A percentile compares a stretch with the other conserved stretches of the same genome.
These are phyloP conservation scores for Sutorius australiensis DNA, from an alignment of 768 basidiomycete genomes.

Conservation along the genomic window DNA sequence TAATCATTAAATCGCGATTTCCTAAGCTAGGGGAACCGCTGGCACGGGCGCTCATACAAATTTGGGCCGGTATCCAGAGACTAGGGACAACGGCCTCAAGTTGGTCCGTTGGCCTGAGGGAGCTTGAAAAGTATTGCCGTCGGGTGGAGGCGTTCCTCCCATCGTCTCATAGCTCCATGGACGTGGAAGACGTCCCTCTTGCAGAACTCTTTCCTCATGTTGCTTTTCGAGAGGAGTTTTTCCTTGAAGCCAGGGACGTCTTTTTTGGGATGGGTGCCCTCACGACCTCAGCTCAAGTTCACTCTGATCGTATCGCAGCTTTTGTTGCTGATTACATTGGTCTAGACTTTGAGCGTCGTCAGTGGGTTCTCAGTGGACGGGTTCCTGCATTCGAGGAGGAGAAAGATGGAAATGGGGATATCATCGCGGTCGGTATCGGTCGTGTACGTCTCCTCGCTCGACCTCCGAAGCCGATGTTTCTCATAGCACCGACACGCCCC, in stretches of 20 bases:
- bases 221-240: slow-evolving; percentile 80
- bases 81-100: slow-evolving; percentile 50
- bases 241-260: slow-evolving; percentile 82
- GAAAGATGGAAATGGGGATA: slow-evolving; percentile 60
- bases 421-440: slow-evolving; percentile 57
- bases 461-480: slow-evolving; percentile 33
- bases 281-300: slow-evolving; percentile 48
- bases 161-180: slow-evolving; percentile 40
- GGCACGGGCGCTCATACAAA: slow-evolving; percentile 49
- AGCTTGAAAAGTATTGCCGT: slow-evolving; percentile 79
- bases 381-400: slow-evolving; percentile 66
- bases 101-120: slow-evolving; percentile 67
- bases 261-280: slow-evolving; percentile 76
- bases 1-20: slow-evolving; percentile 68
- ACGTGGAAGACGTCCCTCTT: slow-evolving; percentile 36
- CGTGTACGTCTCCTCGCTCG: slow-evolving; percentile 55
- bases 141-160: slow-evolving; percentile 66
- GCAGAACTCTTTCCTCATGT: slow-evolving; percentile 62
- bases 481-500: slow-evolving; percentile 43
- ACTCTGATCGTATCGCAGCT: slow-evolving; percentile 46
- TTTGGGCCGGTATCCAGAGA: slow-evolving; percentile 64
- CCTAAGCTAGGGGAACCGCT: slow-evolving; percentile 51
- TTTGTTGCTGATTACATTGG: slow-evolving; percentile 60
- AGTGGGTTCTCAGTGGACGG: slow-evolving; percentile 66
- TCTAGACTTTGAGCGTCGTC: slow-evolving; percentile 63